Evolutionary conservation across 768 basidiomycete genomes (phyloP), one percentile per base, ranked within the genome.

Genomic region (Omphalotus guepiniiformis): DNA sequence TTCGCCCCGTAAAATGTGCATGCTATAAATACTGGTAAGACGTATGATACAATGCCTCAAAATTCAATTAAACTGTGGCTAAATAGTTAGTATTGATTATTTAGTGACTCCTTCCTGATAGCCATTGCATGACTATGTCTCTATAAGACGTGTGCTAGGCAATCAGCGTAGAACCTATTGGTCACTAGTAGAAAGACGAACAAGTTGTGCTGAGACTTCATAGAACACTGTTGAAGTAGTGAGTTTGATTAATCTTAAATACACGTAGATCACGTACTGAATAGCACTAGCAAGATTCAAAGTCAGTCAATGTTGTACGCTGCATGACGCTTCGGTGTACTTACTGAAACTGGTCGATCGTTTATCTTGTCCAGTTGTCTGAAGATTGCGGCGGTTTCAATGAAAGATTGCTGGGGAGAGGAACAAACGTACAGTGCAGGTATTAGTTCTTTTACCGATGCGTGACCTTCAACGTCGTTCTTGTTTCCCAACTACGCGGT

Each of bases 151-250:
- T n/a, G n/a, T n/a, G n/a, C n/a, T n/a, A 15, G 25, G 57, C 6
- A 55, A 41, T 42, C 36, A 35, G 23, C 3, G 29, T 23, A 39
- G 37, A 29, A 9, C n/a, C 5, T n/a, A 18, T 19, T 15, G 30
- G 13, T n/a, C 13, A 28, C 29, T 16, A 36, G 44, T 5, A 13
- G 38, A 16, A 22, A 22, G 27, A 63, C 87, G 47, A 55, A 88
- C 85, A 96, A 69, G 61, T 96, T 96, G 64, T 96, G 92, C 64
- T 90, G 88, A 58, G 84, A 93, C 66, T 93, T 94, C 86, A 95
- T 94, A 2, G 92, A 96, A 63, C 93, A 95, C 93, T 96, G 56
- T 1, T 27, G 6, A 15, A 11, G 35, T 12, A n/a, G 13, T 30
- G 13, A 37, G 32, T 19, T 36, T 19, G 39, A 38, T 19, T 39